Percentiles rank a stretch among this genome's conserved stretches.
These are phyloP conservation scores for Colletotrichum gloeosporioides DNA, from an alignment of 2,329 filamentous ascomycete species.

Conservation along the genomic window DNA sequence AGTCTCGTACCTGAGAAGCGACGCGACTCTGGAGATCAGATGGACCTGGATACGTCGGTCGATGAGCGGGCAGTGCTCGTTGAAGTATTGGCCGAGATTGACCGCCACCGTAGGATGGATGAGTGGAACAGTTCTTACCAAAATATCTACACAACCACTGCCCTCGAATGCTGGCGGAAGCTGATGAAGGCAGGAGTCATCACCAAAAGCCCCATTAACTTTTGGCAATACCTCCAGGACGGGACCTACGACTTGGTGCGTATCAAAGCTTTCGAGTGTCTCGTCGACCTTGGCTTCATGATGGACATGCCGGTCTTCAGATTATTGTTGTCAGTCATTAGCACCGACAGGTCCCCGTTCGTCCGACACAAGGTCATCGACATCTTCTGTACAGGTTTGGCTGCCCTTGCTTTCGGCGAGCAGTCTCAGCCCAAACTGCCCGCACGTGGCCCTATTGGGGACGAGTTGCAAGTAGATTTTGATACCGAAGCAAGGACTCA, in stretches of 20 bases:
- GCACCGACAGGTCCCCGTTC: constrained; percentile 68
- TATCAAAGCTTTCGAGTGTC: constrained; percentile 68
- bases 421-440: constrained; percentile 45
- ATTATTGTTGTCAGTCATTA: constrained; percentile 62
- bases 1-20: constrained; percentile 58
- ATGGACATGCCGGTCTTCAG: constrained; percentile 59
- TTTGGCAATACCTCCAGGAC: constrained; percentile 70
- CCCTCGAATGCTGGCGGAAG: constrained; percentile 64
- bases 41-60: constrained; percentile 37
- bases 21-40: constrained; percentile 40
- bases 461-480: constrained; percentile 40
- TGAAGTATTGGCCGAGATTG: constrained; percentile 65
- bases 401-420: constrained; percentile 69
- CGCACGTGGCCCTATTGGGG: constrained; percentile 13
- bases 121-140: constrained; percentile 73
- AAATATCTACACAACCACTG: constrained; percentile 69
- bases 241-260: constrained; percentile 67
- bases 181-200: constrained; percentile 71
- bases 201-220: constrained; percentile 56
- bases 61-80: constrained; percentile 55
- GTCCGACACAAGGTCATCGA: constrained; percentile 66
- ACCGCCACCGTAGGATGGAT: constrained; percentile 70
- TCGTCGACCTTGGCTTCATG: constrained; percentile 68
- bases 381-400: constrained; percentile 63
- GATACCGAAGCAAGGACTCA: constrained; percentile 54